Percentiles rank a stretch among this genome's conserved stretches.
Evolutionary conservation across 1,284 basidiomycete species (phyloP).

Genomic region (Fomitopsis pinicola): DNA sequence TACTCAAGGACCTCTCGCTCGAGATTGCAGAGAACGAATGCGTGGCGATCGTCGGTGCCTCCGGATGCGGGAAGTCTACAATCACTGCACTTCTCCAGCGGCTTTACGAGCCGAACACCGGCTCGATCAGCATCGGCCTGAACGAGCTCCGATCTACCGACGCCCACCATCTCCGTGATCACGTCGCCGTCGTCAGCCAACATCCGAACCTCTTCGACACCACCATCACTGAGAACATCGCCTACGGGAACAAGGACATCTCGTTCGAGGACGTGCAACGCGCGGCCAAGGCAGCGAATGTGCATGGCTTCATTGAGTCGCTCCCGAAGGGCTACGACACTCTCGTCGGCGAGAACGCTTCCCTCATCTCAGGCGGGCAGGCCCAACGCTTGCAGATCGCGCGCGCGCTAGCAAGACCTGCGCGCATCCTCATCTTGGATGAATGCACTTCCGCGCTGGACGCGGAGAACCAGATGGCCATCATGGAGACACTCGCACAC

Average conservation of each 20-base stretch:
- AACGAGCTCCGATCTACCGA: slow-evolving; percentile 54
- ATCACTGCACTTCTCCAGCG: slow-evolving; percentile 80
- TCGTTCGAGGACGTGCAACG: slow-evolving; percentile 53
- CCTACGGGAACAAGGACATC: slow-evolving; percentile 63
- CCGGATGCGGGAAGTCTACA: slow-evolving; percentile 89
- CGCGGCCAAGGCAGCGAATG: slow-evolving; percentile 75
- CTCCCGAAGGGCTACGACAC: slow-evolving; percentile 87
- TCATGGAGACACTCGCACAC: slow-evolving; percentile 72
- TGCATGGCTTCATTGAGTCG: slow-evolving; percentile 82
- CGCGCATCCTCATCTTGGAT: slow-evolving; percentile 84
- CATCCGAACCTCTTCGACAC: slow-evolving; percentile 85
- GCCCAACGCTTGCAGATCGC: slow-evolving; percentile 93
- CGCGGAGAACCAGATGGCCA: slow-evolving; percentile 71
- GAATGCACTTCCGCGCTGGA: slow-evolving; percentile 94
- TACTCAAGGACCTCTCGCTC: slow-evolving; percentile 68
- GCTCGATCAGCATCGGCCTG: slow-evolving; percentile 57
- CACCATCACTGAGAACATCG: slow-evolving; percentile 81
- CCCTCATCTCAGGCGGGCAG: slow-evolving; percentile 90
- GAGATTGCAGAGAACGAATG: slow-evolving; percentile 69
- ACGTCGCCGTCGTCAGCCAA: slow-evolving; percentile 85
- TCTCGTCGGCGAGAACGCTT: slow-evolving; percentile 82
- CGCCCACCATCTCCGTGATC: slow-evolving; percentile 70
- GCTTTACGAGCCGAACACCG: slow-evolving; percentile 75
- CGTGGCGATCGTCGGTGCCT: slow-evolving; percentile 85
- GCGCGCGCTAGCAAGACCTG: slow-evolving; percentile 72